These are phyloP conservation scores for Polyporus arcularius DNA, from an alignment of 768 basidiomycete genomes.

Conservation along the genomic window DNA sequence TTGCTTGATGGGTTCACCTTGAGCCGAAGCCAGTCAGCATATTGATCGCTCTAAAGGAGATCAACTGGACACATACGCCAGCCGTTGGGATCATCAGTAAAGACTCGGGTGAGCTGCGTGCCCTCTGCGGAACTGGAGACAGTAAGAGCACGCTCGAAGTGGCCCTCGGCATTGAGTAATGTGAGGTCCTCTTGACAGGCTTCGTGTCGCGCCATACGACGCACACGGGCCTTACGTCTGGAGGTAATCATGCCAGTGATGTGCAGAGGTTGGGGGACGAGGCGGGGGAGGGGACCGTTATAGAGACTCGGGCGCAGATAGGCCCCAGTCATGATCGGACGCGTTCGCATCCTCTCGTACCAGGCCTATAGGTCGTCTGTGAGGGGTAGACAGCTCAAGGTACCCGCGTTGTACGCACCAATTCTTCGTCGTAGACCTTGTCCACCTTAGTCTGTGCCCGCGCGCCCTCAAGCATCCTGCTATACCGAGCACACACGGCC, in stretches of 20 bases:
- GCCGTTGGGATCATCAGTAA: slow-evolving; percentile 24
- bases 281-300: slow-evolving; percentile 74
- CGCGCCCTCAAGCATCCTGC: slow-evolving; percentile 53
- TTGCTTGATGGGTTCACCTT: slow-evolving; percentile 42
- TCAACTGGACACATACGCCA: slow-evolving; percentile 43
- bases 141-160: slow-evolving; percentile 38
- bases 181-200: slow-evolving; percentile 21
- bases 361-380: slow-evolving; percentile 46
- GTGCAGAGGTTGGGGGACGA: slow-evolving; percentile 77
- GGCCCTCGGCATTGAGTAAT: slow-evolving; percentile 38
- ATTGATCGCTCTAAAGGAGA: no score
- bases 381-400: neutral
- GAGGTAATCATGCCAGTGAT: slow-evolving; percentile 69
- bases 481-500: slow-evolving; percentile 57
- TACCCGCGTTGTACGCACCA: slow-evolving; percentile 41
- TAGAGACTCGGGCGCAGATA: slow-evolving; percentile 63
- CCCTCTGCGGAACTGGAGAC: slow-evolving; percentile 4
- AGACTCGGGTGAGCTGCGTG: slow-evolving; percentile 21
- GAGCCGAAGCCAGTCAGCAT: neutral
- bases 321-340: slow-evolving; percentile 72
- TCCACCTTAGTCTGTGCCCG: slow-evolving; percentile 51
- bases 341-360: slow-evolving; percentile 50
- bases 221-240: slow-evolving; percentile 45
- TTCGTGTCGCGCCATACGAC: slow-evolving; percentile 41
- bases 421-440: slow-evolving; percentile 46